Percentiles rank a stretch among this genome's conserved stretches.
phyloP scores from a whole-genome alignment of 2,329 filamentous ascomycete genomes.

The Colletotrichum caudatum region DNA sequence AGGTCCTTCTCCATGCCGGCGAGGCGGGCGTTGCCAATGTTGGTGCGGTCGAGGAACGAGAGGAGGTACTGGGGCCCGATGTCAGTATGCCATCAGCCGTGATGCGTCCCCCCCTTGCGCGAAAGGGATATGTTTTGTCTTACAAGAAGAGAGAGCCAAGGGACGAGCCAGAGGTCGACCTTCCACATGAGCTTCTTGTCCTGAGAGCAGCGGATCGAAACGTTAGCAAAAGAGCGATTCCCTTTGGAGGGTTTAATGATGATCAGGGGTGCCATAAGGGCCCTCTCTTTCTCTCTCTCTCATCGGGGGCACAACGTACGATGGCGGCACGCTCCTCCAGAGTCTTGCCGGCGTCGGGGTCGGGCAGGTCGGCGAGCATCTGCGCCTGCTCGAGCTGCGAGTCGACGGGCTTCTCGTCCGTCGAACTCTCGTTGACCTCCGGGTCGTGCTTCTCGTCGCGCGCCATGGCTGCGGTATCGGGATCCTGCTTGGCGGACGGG shows the following conservation, averaged over 20 bases:
- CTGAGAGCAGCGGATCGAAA: constrained; percentile 51
- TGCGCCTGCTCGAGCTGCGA: constrained; percentile 47
- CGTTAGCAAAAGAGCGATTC: constrained; percentile 7
- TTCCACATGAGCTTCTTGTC: constrained; percentile 72
- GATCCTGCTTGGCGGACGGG: not conserved
- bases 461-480: constrained; percentile 33
- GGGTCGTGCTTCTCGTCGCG: constrained; percentile 34
- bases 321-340: constrained; percentile 71
- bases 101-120: no score
- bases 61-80: constrained; percentile 43
- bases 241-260: not conserved
- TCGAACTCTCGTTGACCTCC: constrained; percentile 35
- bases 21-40: constrained; percentile 47
- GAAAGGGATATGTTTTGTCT: not conserved
- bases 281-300: not conserved
- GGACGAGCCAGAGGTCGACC: constrained; percentile 71
- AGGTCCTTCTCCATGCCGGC: constrained; percentile 47
- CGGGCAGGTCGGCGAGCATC: constrained; percentile 48
- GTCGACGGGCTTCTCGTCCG: constrained; percentile 35
- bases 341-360: constrained; percentile 71
- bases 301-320: constrained; percentile 59
- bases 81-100: constrained; percentile 7
- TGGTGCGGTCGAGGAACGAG: constrained; percentile 48
- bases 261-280: not conserved
- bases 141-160: constrained; percentile 59